Conservation (phyloP, 768 basidiomycete genomes). For the Mycena rebaudengoi region DNA sequence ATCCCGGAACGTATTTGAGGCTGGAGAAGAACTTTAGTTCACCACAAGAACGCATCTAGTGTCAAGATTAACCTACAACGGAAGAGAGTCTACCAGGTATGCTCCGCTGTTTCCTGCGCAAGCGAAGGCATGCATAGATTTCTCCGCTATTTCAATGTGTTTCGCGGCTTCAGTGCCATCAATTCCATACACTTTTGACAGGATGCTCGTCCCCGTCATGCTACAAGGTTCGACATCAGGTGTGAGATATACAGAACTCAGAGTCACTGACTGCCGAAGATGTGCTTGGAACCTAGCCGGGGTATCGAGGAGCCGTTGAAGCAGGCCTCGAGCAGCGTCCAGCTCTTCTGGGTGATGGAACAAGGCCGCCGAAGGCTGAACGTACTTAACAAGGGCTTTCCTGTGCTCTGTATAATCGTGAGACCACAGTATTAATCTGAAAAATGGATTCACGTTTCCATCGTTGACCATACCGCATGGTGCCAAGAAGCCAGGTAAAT, state of each 20-base stretch:
- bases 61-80: background rate
- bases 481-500: background rate
- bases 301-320: conserved; percentile 15
- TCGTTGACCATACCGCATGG: background rate
- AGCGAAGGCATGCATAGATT: conserved; percentile 36
- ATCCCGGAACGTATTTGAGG: conserved; percentile 44
- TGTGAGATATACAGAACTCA: background rate
- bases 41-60: background rate
- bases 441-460: background rate
- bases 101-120: conserved; percentile 37
- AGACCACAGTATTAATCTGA: background rate
- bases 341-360: conserved; percentile 15
- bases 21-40: conserved; percentile 22
- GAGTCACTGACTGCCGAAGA: conserved; percentile 21
- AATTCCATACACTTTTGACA: conserved; percentile 45
- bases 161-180: conserved; percentile 34
- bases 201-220: conserved; percentile 28
- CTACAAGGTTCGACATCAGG: background rate
- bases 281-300: conserved; percentile 16
- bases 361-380: conserved; percentile 13
- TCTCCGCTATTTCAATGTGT: conserved; percentile 42
- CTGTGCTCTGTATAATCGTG: background rate
- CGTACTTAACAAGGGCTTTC: conserved; percentile 17
- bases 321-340: conserved; percentile 7
- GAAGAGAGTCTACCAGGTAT: conserved; percentile 42